Base-by-base conservation (phyloP, 2,329 filamentous ascomycete genomes). In the Venturiaceae sp. region DNA sequence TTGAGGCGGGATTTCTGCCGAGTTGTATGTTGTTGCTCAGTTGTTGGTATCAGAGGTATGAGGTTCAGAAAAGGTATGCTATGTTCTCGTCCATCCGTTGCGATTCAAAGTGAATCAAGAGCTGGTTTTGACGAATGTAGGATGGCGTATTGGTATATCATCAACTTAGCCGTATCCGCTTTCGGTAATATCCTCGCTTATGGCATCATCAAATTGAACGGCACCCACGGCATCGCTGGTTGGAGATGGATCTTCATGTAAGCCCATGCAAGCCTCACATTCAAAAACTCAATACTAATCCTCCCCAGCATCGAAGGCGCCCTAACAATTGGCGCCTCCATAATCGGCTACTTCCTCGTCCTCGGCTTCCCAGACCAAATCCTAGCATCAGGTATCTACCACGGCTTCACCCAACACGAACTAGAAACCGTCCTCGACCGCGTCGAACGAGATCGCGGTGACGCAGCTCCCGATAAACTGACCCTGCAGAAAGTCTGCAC, bases 241-340 rank as follows among this genome's bases (percentile, higher is more conserved):
- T 75, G 72, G 72, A 58, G 66, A 19, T 74, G 71, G 67, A 57
- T 70, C 0, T 70, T 70, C 57, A 68, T 71, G 57, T 63, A 60
- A 47, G 61, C 62, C n/a, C n/a, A n/a, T n/a, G n/a, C n/a, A 39
- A 55, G 52, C 21, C 33, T 19, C 19, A 21, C 28, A 28, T 7
- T 32, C 19, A 32, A 16, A 64, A 52, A 11, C 11, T 13, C 46
- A 11, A 52, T 11, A 21, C 46, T 52, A 23, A 52, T 23, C n/a
- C 13, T 23, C 21, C 21, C 21, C 44, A 50, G 44, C 37, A 62
- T 64, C 47, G 62, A 64, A 59, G 62, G 63, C 30, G 13, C 64
- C 9, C 61, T 66, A 58, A 67, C 66, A 26, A 58, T 66, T 28
- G 60, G 63, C 44, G 60, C 67, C 21, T 63, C 64, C 34, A 28